These are phyloP conservation scores for Podaxis sp. DNA, from an alignment of 768 basidiomycete genomes.

Conservation along the genomic window DNA sequence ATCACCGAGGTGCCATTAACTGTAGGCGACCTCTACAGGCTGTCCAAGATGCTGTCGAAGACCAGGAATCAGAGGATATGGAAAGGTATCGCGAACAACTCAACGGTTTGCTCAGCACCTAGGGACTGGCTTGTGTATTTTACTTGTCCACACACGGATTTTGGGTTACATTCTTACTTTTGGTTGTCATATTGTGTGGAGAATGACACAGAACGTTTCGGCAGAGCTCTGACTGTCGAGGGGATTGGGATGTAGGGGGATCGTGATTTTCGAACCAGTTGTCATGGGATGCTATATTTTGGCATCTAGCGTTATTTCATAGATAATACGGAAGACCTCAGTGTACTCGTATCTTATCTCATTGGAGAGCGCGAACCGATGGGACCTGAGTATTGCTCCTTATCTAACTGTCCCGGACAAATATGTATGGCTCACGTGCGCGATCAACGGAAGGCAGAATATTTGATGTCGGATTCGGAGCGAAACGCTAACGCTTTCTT, in stretches of 20 bases:
- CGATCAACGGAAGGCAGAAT: constrained; percentile 11
- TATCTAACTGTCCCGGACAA: constrained; percentile 6
- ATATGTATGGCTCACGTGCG: constrained; percentile 15
- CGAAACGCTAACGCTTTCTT: constrained; percentile 16
- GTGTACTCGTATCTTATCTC: constrained; percentile 17
- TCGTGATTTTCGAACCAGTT: no score
- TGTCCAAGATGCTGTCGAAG: constrained; percentile 61
- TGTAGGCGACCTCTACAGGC: constrained; percentile 36
- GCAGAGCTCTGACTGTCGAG: no score
- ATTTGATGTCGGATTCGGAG: constrained; percentile 13
- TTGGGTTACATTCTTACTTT: background rate
- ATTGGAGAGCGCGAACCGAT: background rate
- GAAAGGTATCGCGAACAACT: constrained; percentile 89
- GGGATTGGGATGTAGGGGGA: no score
- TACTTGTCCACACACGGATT: background rate
- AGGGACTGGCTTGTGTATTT: constrained; percentile 5
- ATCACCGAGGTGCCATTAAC: constrained; percentile 13
- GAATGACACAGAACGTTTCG: background rate
- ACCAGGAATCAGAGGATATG: constrained; percentile 88
- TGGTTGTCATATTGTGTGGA: background rate
- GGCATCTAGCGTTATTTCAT: no score
- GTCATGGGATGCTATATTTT: no score
- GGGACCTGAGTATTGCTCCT: background rate
- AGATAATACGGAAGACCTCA: background rate
- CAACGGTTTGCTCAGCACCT: constrained; percentile 78